These are phyloP conservation scores for Petunia hybrid DNA, from an alignment of 305 asterid genomes.

Conservation along the genomic window DNA sequence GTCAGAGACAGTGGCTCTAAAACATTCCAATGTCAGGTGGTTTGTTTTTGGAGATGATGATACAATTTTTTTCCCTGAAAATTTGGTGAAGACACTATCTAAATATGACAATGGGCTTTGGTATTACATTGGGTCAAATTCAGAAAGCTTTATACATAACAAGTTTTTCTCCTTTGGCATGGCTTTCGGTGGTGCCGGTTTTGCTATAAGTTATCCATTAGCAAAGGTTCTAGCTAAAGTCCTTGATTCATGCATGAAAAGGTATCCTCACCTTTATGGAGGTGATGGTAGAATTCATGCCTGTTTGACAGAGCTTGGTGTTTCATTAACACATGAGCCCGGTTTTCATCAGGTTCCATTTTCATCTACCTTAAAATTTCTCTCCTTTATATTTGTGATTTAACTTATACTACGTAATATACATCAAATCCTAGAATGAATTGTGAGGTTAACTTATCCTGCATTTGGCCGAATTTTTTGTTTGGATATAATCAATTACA, in stretches of 20 bases:
- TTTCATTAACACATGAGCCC: conserved; percentile 72
- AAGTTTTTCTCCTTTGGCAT: conserved; percentile 60
- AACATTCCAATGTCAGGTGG: conserved; percentile 70
- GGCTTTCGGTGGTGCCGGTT: conserved; percentile 96
- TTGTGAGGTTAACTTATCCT: no score
- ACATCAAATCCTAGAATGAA: no score
- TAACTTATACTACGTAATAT: no score
- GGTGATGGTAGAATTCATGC: conserved; percentile 75
- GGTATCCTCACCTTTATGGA: conserved; percentile 78
- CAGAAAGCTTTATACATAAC: conserved; percentile 67
- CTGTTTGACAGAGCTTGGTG: conserved; percentile 77
- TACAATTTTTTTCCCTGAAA: conserved; percentile 78
- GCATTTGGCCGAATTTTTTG: no score
- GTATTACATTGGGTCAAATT: conserved; percentile 76
- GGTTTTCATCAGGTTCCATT: conserved; percentile 85
- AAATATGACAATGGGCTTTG: conserved; percentile 81
- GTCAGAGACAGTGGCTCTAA: conserved; percentile 56
- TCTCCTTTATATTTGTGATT: not conserved
- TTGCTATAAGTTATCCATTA: conserved; percentile 80
- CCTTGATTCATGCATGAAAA: conserved; percentile 65
- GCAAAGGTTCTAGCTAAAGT: conserved; percentile 67
- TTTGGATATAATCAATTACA: no score
- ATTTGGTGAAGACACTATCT: conserved; percentile 69
- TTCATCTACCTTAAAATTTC: not conserved
- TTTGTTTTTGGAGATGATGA: conserved; percentile 88